Evolutionary conservation across 1,284 basidiomycete genomes (phyloP).

Genomic region (Sphagnurus paluster): DNA sequence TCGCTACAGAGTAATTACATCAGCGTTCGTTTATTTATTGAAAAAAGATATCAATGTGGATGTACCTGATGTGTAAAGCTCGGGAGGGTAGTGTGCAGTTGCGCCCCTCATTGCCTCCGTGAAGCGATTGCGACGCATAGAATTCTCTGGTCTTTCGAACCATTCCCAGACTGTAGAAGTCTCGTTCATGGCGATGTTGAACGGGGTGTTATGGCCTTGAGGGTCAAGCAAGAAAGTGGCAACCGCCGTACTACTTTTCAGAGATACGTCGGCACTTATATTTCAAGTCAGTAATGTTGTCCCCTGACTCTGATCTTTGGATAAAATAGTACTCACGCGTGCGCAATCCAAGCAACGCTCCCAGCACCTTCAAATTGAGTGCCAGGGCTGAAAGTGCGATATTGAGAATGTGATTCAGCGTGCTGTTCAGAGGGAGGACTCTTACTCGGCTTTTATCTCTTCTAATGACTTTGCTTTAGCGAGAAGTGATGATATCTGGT

Average conservation of each 20-base stretch:
- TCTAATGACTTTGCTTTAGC: constrained; percentile 27
- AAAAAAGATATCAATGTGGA: neutral
- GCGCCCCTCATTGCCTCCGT: constrained; percentile 23
- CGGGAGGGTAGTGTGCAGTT: constrained; percentile 17
- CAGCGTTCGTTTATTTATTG: neutral
- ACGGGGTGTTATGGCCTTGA: constrained; percentile 15
- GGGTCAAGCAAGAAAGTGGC: constrained; percentile 18
- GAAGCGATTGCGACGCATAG: constrained; percentile 20
- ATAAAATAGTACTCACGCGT: constrained; percentile 15
- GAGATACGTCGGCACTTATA: constrained; percentile 25
- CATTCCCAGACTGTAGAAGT: constrained; percentile 21
- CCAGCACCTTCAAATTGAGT: constrained; percentile 18
- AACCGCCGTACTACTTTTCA: constrained; percentile 20
- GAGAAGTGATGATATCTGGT: constrained; percentile 30
- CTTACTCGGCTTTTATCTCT: constrained; percentile 26
- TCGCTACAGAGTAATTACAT: constrained; percentile 14
- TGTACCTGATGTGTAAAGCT: constrained; percentile 21
- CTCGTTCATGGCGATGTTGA: constrained; percentile 18
- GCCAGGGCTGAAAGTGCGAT: constrained; percentile 10
- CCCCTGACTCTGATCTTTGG: neutral
- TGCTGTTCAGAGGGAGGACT: neutral
- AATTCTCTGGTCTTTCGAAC: constrained; percentile 22
- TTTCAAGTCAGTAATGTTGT: neutral
- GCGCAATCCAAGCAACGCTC: constrained; percentile 20
- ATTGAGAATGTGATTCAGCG: neutral